phyloP scores from a whole-genome alignment of 805 yeast genomes.

The Groenewaldozyma tartarivorans region DNA sequence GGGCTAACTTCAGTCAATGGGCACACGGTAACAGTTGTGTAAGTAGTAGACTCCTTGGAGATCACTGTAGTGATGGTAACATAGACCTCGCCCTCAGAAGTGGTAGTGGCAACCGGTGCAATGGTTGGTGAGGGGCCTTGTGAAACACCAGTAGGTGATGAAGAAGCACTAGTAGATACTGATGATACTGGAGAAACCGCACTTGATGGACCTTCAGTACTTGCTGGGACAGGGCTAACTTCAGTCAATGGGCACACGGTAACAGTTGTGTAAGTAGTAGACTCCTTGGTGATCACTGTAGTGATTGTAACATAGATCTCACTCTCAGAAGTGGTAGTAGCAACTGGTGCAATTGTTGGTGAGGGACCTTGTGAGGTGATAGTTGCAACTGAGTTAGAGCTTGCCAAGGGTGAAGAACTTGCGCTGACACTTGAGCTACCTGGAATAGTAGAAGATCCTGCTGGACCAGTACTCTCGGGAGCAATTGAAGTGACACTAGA shows the following conservation, averaged over 20 bases:
- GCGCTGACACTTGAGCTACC: too few relatives aligned
- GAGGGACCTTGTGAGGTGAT: slow-evolving; percentile 5
- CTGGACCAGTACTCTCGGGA: slow-evolving; percentile 2
- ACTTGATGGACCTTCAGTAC: too few relatives aligned
- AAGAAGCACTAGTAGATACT: too few relatives aligned
- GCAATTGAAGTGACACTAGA: slow-evolving; percentile 6
- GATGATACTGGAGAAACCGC: too few relatives aligned
- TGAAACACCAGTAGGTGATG: not conserved
- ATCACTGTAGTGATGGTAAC: not conserved
- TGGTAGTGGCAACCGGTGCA: slow-evolving; percentile 1
- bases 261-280: not conserved
- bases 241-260: too few relatives aligned
- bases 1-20: too few relatives aligned
- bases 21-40: not conserved
- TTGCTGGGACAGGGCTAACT: too few relatives aligned
- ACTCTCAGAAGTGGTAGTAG: not conserved
- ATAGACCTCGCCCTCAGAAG: not conserved
- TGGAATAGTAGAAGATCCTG: not conserved
- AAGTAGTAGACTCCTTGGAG: not conserved
- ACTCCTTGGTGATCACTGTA: not conserved
- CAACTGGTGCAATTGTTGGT: slow-evolving; percentile 4
- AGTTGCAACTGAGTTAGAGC: slow-evolving; percentile 3
- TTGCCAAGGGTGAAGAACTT: too few relatives aligned
- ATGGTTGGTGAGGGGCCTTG: not conserved
- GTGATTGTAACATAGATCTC: not conserved